Evolutionary conservation across 352 stramenopile genomes (phyloP).

Genomic region (Pythium insidiosum): DNA sequence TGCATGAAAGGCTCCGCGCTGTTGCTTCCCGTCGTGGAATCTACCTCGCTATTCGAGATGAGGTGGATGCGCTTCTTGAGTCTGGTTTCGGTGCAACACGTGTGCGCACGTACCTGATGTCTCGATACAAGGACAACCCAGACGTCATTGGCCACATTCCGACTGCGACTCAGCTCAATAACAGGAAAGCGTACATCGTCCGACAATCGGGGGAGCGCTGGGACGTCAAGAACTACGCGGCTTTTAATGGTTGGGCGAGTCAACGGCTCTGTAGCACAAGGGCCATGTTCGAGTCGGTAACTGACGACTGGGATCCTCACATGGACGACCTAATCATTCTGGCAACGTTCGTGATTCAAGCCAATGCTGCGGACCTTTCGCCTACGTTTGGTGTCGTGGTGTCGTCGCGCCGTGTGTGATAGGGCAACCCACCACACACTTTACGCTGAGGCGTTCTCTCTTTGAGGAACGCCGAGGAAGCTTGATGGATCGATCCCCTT

Average conservation of each 20-base stretch:
- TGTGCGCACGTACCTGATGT: too few species aligned
- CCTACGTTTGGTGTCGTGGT: constrained; percentile 4
- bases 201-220: neutral
- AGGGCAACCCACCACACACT: too few species aligned
- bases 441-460: too few species aligned
- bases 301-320: neutral
- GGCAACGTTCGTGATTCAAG: neutral
- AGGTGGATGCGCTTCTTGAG: too few species aligned
- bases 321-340: constrained; percentile 3
- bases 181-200: constrained; percentile 5
- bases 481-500: too few species aligned
- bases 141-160: neutral
- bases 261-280: neutral
- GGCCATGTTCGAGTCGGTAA: neutral
- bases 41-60: too few species aligned
- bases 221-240: neutral
- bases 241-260: constrained; percentile 1
- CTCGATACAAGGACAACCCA: neutral
- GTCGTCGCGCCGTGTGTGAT: too few species aligned
- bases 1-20: too few species aligned
- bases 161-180: too few species aligned
- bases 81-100: too few species aligned
- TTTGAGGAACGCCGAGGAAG: too few species aligned
- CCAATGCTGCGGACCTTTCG: neutral
- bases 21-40: too few species aligned